phyloP scores from a whole-genome alignment of 2,329 filamentous ascomycete species.

The Pseudogymnoascus sp. region DNA sequence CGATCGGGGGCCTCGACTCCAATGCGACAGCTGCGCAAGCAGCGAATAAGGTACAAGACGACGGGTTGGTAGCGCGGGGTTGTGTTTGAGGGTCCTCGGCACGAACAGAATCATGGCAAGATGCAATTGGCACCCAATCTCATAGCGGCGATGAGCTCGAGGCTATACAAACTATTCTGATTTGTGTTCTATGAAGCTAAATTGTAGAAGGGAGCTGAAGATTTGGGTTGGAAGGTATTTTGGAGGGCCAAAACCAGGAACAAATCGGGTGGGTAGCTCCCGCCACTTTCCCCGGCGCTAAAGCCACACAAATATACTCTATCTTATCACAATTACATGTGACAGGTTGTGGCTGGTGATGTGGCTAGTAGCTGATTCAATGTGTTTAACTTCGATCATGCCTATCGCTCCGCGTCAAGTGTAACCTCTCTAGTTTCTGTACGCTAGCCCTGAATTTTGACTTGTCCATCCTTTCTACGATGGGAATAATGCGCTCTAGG shows the following conservation, averaged over 20 bases:
- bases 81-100: neutral
- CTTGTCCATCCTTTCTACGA: too few relatives aligned
- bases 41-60: neutral
- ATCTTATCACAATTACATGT: neutral
- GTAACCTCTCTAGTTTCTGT: too few relatives aligned
- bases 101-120: neutral
- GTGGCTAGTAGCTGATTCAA: neutral
- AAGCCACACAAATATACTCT: neutral
- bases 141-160: neutral
- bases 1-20: neutral
- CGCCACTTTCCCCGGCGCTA: neutral
- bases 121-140: conserved; percentile 1
- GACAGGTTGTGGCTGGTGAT: neutral
- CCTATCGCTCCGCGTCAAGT: too few relatives aligned
- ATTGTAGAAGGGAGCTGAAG: neutral
- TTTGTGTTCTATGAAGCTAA: neutral
- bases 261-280: neutral
- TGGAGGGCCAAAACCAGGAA: neutral
- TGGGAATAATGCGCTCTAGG: too few relatives aligned
- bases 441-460: too few relatives aligned
- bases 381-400: neutral
- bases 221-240: neutral
- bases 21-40: neutral
- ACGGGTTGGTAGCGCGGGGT: neutral
- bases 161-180: neutral